phyloP scores from a whole-genome alignment of 192 early-diverging fungal species.

The Backusella macrospora region DNA sequence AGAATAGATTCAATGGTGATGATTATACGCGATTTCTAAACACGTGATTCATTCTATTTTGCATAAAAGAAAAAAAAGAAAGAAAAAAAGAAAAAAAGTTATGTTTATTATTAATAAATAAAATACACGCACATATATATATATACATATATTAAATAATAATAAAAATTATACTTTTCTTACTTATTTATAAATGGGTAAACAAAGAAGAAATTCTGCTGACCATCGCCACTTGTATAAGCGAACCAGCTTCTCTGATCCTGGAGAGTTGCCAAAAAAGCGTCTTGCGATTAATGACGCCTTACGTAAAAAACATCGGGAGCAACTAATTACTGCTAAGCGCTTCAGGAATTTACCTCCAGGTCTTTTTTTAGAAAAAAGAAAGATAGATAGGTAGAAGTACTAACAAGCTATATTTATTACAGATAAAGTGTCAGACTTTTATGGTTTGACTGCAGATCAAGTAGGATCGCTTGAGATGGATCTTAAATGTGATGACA shows the following conservation, averaged over 20 bases:
- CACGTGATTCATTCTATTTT: neutral
- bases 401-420: neutral
- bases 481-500: conserved; percentile 27
- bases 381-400: neutral
- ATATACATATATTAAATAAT: neutral
- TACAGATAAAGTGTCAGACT: conserved; percentile 14
- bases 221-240: conserved; percentile 41
- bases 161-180: neutral
- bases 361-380: neutral
- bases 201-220: conserved; percentile 21
- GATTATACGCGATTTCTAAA: conserved; percentile 50
- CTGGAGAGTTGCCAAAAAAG: conserved; percentile 52
- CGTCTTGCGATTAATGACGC: conserved; percentile 59
- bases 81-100: conserved; percentile 6
- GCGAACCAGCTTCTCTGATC: conserved; percentile 45
- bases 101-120: neutral
- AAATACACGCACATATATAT: too few species aligned
- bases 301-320: conserved; percentile 62
- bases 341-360: conserved; percentile 46
- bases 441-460: conserved; percentile 16
- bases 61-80: conserved; percentile 15
- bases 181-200: conserved; percentile 8
- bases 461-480: conserved; percentile 24
- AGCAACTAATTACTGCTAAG: conserved; percentile 70
- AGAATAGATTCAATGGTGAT: conserved; percentile 48